A percentile compares a stretch with the other conserved stretches of the same genome.
Evolutionary conservation across 345 rosid species (phyloP).

Genomic region (Reutealis trisperma): DNA sequence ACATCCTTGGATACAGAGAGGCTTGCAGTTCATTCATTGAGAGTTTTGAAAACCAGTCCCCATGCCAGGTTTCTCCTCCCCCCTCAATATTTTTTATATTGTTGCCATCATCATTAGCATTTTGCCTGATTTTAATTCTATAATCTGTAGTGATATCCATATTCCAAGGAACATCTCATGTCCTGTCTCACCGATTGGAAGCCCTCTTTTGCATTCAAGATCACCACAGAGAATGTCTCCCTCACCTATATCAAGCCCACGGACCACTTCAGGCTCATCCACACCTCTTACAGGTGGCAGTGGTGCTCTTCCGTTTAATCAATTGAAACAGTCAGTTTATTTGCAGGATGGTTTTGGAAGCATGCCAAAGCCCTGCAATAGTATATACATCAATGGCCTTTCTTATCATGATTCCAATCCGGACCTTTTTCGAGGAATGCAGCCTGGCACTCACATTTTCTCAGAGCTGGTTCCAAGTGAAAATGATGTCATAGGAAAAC

Average conservation of each 20-base stretch:
- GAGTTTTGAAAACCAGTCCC: constrained; percentile 19
- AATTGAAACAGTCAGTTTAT: constrained; percentile 46
- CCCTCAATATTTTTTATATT: neutral
- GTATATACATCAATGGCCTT: constrained; percentile 36
- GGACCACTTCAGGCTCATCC: constrained; percentile 29
- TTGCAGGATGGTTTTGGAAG: constrained; percentile 54
- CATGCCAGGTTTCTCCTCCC: constrained; percentile 21
- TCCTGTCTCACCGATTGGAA: constrained; percentile 37
- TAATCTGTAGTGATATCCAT: constrained; percentile 16
- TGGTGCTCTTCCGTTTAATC: constrained; percentile 54
- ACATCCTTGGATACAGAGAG: constrained; percentile 25
- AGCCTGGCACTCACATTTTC: constrained; percentile 52
- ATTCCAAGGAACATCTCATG: constrained; percentile 29
- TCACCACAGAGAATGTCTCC: constrained; percentile 34
- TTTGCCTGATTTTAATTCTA: neutral
- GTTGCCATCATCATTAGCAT: neutral
- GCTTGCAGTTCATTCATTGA: constrained; percentile 21
- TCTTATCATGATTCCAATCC: constrained; percentile 51
- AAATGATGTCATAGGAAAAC: constrained; percentile 45
- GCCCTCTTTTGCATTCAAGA: constrained; percentile 34
- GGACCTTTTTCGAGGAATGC: constrained; percentile 50
- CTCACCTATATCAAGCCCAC: constrained; percentile 33
- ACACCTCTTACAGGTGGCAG: constrained; percentile 34
- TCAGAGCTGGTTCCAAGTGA: constrained; percentile 49
- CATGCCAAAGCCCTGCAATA: constrained; percentile 43